These are phyloP conservation scores for Arthrobotrys iridis DNA, from an alignment of 2,329 filamentous ascomycete species.

Conservation along the genomic window DNA sequence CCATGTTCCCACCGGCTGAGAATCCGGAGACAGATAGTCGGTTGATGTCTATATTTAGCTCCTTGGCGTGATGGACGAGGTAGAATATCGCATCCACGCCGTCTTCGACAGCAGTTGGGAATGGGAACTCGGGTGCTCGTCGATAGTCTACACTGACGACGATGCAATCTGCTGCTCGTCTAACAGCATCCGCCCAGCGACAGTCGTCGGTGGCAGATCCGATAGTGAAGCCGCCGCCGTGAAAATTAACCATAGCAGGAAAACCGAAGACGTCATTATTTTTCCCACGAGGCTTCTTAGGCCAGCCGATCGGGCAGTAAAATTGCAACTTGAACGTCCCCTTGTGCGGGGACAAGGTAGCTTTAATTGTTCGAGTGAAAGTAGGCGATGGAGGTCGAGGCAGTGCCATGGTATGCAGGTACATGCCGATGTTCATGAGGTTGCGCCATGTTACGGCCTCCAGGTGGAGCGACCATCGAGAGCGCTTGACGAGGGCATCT, in stretches of 20 bases:
- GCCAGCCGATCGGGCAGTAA: conserved; percentile 66
- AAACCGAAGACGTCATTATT: conserved; percentile 58
- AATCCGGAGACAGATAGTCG: conserved; percentile 72
- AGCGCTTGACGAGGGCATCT: conserved; percentile 51
- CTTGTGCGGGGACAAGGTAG: conserved; percentile 64
- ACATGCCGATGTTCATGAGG: conserved; percentile 75
- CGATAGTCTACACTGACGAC: conserved; percentile 75
- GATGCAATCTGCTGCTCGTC: conserved; percentile 67
- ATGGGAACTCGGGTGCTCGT: conserved; percentile 73
- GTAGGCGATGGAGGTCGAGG: conserved; percentile 70
- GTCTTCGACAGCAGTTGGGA: conserved; percentile 73
- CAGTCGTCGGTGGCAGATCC: conserved; percentile 73
- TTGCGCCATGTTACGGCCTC: conserved; percentile 74
- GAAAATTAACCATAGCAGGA: conserved; percentile 72
- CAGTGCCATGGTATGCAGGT: conserved; percentile 71
- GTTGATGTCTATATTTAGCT: conserved; percentile 69
- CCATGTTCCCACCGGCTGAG: conserved; percentile 69
- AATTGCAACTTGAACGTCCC: conserved; percentile 69
- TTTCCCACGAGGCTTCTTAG: conserved; percentile 45
- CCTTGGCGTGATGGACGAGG: conserved; percentile 67
- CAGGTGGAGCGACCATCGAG: conserved; percentile 70
- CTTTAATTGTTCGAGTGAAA: conserved; percentile 69
- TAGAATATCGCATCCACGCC: conserved; percentile 73
- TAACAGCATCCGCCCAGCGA: conserved; percentile 69
- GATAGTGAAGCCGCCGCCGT: conserved; percentile 74